Base-by-base conservation (phyloP, 768 basidiomycete genomes). In the Podaxis mareebaensis region DNA sequence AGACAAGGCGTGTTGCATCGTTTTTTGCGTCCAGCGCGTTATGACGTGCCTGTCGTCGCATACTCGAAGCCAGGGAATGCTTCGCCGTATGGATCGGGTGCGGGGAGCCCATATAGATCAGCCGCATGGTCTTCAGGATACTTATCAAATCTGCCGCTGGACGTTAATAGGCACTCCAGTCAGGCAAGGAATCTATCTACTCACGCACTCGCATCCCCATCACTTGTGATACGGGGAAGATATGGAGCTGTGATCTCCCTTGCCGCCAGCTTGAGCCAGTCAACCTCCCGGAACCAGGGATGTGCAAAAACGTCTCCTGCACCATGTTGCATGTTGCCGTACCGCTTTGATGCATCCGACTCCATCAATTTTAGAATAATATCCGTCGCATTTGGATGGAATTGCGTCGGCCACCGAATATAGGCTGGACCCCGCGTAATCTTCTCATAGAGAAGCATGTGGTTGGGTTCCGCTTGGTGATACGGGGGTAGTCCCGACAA, bases 221-320 rank as follows among this genome's bases (percentile, higher is more conserved):
- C 97, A 8, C 94, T 90, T 38, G 79, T 84, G 53, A 98, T 94
- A 73, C 90, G 90, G 12, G 97, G 97, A 56, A 98, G 78, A 77
- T 97, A 99, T 2, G 97, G 97, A 24, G 97, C 93, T 13, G 91
- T 92, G 60, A 99, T 98, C 70, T 98, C 94, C 68, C 94, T 81
- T 53, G 82, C 81, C 69, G 82, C 84, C 58, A 98, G 76, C 75
- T 87, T 89, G 53, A 83, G 83, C 95, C 95, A 98, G 67, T 94
- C 90, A 22, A 98, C 95, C 76, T 98, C 95, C 46, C 85, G 80
- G 73, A 98, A 98, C 96, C 96, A 99, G 2, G 85, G 85, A 73
- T 98, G 96, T 17, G 86, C 85, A 73, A 96, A 96, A 38, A 99
- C 94, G 74, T 99, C 96, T 33, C 87, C 89, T 5, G 90, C 91